These are phyloP conservation scores for Fragilariopsis cylindrus DNA, from an alignment of 108 stramenopile genomes.

Conservation along the genomic window DNA sequence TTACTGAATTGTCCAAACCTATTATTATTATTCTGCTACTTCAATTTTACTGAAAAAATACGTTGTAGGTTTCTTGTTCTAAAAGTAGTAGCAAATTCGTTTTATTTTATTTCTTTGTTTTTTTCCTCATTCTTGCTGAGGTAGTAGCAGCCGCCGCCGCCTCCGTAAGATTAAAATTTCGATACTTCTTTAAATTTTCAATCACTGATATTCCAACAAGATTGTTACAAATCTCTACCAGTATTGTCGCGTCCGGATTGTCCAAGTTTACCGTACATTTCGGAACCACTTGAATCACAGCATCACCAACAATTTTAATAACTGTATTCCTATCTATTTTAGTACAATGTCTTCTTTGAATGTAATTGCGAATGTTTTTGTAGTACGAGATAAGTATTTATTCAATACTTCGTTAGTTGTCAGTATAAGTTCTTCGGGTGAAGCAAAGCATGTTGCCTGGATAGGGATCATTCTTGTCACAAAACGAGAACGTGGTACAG, in stretches of 20 bases:
- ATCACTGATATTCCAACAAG: slow-evolving; percentile 69
- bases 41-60: too few species aligned
- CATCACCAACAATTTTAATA: slow-evolving; percentile 48
- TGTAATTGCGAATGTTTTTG: slow-evolving; percentile 61
- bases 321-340: slow-evolving; percentile 44
- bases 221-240: slow-evolving; percentile 71
- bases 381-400: slow-evolving; percentile 23
- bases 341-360: slow-evolving; percentile 66
- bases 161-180: slow-evolving; percentile 39
- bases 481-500: slow-evolving; percentile 47
- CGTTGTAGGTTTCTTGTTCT: too few species aligned
- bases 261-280: slow-evolving; percentile 53
- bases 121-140: too few species aligned
- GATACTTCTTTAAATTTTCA: slow-evolving; percentile 21
- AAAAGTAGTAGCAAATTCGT: too few species aligned
- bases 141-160: neutral
- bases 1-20: too few species aligned
- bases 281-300: slow-evolving; percentile 25
- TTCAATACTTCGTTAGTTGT: slow-evolving; percentile 47
- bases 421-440: slow-evolving; percentile 61
- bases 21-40: too few species aligned
- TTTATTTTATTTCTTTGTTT: too few species aligned
- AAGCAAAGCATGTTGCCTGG: slow-evolving; percentile 79
- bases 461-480: slow-evolving; percentile 83
- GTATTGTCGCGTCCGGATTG: slow-evolving; percentile 66